Conservation (phyloP, 140 eudicot genomes). For the Bidens hawaiensis region DNA sequence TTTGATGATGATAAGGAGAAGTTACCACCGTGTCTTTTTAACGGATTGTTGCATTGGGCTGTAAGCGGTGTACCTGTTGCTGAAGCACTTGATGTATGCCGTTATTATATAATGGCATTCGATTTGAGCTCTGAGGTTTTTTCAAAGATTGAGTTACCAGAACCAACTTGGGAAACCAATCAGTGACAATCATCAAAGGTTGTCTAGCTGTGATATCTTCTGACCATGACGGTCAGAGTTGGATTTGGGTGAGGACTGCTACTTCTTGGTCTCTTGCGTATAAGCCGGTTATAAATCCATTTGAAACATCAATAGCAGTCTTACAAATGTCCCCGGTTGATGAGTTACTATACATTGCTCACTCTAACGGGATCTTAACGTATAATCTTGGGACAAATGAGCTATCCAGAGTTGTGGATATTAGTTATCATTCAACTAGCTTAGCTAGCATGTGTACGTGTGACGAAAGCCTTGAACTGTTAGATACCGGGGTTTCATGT, state of each 20-base stretch:
- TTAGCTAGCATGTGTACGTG: background rate
- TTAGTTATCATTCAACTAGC: background rate
- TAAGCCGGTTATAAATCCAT: background rate
- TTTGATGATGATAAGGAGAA: too few relatives aligned
- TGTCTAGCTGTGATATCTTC: slow-evolving; percentile 6
- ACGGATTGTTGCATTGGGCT: slow-evolving; percentile 14
- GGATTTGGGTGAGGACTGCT: background rate
- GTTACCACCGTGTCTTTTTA: slow-evolving; percentile 7
- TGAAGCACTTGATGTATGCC: too few relatives aligned
- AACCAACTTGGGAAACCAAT: background rate
- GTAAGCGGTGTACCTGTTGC: too few relatives aligned
- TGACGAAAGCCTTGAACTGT: background rate
- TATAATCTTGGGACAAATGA: background rate
- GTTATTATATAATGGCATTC: background rate
- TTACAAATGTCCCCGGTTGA: background rate
- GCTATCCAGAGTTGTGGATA: background rate
- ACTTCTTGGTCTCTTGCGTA: background rate
- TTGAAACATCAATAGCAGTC: background rate
- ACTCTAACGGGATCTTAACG: background rate
- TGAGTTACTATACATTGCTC: background rate
- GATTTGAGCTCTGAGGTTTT: slow-evolving; percentile 11
- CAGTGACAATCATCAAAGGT: background rate
- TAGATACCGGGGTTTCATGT: background rate
- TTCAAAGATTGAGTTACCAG: background rate
- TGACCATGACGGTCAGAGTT: background rate